These are phyloP conservation scores for Talaromyces sp. DNA, from an alignment of 2,329 filamentous ascomycete genomes.

Conservation along the genomic window DNA sequence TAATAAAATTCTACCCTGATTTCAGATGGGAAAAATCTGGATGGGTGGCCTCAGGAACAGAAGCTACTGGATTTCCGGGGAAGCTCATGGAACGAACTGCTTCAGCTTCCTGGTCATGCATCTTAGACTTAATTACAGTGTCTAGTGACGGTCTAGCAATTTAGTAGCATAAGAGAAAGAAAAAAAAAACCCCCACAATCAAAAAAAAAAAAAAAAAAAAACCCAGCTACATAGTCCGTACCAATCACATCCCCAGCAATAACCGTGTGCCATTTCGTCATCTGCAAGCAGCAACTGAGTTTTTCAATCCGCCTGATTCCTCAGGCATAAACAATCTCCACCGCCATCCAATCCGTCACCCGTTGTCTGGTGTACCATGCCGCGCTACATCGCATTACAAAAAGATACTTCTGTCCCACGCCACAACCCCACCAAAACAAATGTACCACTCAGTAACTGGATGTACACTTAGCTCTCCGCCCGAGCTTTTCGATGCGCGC, in stretches of 20 bases:
- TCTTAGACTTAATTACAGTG: too few species aligned
- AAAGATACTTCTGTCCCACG: constrained; percentile 7
- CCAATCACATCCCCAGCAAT: too few species aligned
- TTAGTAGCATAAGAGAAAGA: too few species aligned
- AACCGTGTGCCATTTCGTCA: neutral
- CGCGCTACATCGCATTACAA: constrained; percentile 4
- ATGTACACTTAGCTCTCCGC: constrained; percentile 18
- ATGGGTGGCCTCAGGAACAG: too few species aligned
- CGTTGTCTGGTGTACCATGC: constrained; percentile 10
- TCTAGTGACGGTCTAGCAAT: too few species aligned
- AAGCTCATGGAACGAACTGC: too few species aligned
- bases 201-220: too few species aligned
- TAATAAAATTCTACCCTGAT: too few species aligned
- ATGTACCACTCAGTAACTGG: constrained; percentile 9
- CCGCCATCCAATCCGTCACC: constrained; percentile 8
- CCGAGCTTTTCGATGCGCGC: constrained; percentile 14
- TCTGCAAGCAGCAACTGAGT: neutral
- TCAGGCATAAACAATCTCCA: neutral
- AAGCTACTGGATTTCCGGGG: too few species aligned
- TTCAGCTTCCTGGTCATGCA: too few species aligned
- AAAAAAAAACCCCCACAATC: too few species aligned
- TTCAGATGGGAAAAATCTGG: too few species aligned
- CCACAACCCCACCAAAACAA: constrained; percentile 1
- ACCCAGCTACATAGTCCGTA: neutral
- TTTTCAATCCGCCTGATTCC: constrained; percentile 6